These are phyloP conservation scores for Coprinopsis strossmayeri DNA, from an alignment of 768 basidiomycete genomes.

Conservation along the genomic window DNA sequence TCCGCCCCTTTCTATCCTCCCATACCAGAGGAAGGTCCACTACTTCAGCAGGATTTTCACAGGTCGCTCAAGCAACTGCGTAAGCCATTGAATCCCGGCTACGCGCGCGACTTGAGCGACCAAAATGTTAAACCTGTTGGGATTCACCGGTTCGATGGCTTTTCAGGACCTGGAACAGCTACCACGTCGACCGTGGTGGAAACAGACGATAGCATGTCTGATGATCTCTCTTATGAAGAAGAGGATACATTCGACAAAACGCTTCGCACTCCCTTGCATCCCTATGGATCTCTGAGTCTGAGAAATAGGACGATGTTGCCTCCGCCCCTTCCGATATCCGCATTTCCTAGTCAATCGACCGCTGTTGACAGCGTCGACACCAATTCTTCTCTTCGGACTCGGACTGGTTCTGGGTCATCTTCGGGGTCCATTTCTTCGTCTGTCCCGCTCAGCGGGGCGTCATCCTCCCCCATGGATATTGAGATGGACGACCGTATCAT, in stretches of 20 bases:
- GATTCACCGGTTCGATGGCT: constrained; percentile 26
- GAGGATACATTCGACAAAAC: constrained; percentile 66
- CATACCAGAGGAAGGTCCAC: constrained; percentile 32
- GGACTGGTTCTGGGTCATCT: not conserved
- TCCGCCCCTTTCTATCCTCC: constrained; percentile 20
- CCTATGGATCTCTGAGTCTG: constrained; percentile 18
- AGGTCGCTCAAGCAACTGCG: constrained; percentile 62
- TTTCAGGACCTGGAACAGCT: no score
- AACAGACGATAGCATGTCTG: constrained; percentile 23
- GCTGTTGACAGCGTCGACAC: constrained; percentile 22
- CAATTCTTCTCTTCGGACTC: constrained; percentile 1
- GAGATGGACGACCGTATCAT: not conserved
- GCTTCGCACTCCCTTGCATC: constrained; percentile 51
- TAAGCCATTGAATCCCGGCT: constrained; percentile 55
- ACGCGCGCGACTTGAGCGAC: constrained; percentile 59
- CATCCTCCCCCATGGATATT: constrained; percentile 1
- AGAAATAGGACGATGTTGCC: constrained; percentile 16
- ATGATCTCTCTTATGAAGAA: constrained; percentile 8
- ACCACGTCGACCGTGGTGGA: constrained; percentile 19
- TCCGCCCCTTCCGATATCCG: constrained; percentile 14
- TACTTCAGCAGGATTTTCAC: constrained; percentile 53
- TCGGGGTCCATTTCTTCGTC: not conserved
- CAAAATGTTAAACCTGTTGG: constrained; percentile 24
- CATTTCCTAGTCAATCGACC: constrained; percentile 22
- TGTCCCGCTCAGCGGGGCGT: not conserved